phyloP scores from a whole-genome alignment of 495 filamentous ascomycete species.

The Lichenothelia convexa region DNA sequence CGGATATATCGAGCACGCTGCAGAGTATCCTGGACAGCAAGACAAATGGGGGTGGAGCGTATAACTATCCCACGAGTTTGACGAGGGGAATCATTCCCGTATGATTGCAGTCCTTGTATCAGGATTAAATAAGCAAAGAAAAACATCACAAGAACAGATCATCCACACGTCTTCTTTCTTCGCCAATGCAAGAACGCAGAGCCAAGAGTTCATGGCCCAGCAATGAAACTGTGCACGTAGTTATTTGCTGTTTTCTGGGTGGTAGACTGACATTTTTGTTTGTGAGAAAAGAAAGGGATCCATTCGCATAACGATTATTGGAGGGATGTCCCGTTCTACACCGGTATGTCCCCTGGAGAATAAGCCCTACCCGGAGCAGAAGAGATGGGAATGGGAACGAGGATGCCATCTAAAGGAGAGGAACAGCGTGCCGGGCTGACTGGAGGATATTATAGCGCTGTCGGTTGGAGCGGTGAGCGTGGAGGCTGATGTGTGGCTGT shows the following conservation, averaged over 20 bases:
- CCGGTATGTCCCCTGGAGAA: no score
- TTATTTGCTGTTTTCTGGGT: no score
- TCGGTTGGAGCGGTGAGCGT: conserved; percentile 17
- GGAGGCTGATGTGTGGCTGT: conserved; percentile 25
- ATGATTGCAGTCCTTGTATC: neutral
- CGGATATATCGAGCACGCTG: conserved; percentile 9
- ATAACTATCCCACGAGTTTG: conserved; percentile 22
- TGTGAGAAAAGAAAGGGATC: conserved; percentile 20
- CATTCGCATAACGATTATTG: conserved; percentile 26
- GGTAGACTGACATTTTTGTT: no score
- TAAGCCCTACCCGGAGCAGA: neutral
- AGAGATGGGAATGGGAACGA: neutral
- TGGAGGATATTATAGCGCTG: conserved; percentile 12
- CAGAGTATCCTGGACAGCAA: conserved; percentile 21
- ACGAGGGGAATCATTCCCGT: conserved; percentile 22
- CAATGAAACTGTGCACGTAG: no score
- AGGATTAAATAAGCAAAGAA: no score
- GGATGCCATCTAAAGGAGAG: neutral
- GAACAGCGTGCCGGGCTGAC: conserved; percentile 3
- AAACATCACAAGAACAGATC: no score
- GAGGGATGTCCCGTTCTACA: conserved; percentile 22
- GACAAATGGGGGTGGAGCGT: conserved; percentile 14
- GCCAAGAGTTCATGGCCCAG: no score
- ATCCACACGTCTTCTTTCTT: no score
- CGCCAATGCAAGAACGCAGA: no score